Base-by-base conservation (phyloP, 164 flowering plant genomes). In the Kingdonia uniflora region DNA sequence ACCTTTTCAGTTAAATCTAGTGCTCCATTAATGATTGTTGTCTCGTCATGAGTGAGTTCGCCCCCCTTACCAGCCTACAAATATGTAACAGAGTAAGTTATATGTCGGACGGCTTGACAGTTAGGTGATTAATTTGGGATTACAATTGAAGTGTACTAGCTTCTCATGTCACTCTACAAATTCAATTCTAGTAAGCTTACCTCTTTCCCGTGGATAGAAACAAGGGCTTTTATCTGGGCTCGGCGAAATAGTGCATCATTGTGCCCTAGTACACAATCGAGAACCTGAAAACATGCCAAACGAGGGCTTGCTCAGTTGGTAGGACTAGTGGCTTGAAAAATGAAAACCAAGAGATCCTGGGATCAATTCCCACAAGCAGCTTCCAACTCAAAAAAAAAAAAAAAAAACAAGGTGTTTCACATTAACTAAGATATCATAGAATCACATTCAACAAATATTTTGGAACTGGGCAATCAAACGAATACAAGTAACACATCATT, bases 21-120 rank as follows among this genome's bases (percentile, higher is more conserved):
- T n/a, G 99, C 99, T 42, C 99, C 99, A 76, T 95, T 92, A 43
- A 92, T 92, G 53, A 92, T 92, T 46, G 95, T 88, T 33, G 97
- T 85, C 76, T 92, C 99, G 63, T 92, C 99, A 71, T 88, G 97
- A 6, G 99, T 86, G 39, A 92, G 95, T 65, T 92, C 99, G 58
- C 99, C 99, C 11, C 99, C 99, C 54, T 87, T 86, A 19, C 99
- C 99, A 63, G 87, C 99, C 99, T 92, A 58, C 60, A 43, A 51
- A 39, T 29, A 29, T 29, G 4, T 29, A 29, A 29, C 4, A 29
- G 4, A 29, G 35, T 29, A 29, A 29, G 35, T 29, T 29, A n/a
- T n/a, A n/a, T n/a, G n/a, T n/a, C n/a, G n/a, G n/a, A n/a, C n/a
- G n/a, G n/a, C n/a, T n/a, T n/a, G 35, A 29, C 6, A 29, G 4